Evolutionary conservation across 441 rosid genomes (phyloP).

Genomic region (Pelargonium cotyledonis): DNA sequence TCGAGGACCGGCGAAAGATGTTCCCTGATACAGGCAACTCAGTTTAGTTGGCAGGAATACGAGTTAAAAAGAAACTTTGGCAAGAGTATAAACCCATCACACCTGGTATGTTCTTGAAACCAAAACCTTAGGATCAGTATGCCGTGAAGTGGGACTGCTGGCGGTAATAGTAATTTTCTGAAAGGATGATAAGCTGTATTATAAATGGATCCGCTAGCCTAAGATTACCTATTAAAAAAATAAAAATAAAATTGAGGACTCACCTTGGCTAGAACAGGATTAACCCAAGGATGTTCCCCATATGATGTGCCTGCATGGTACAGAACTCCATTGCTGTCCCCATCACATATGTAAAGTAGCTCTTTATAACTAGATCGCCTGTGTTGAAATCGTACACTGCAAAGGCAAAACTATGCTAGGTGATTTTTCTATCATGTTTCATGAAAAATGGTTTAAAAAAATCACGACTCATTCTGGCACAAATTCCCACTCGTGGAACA

Average conservation of each 20-base stretch:
- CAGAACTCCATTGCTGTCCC: slow-evolving; percentile 93
- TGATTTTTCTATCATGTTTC: slow-evolving; percentile 9
- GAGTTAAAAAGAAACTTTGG: neutral
- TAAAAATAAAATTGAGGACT: slow-evolving; percentile 14
- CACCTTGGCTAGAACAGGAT: slow-evolving; percentile 91
- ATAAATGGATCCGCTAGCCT: neutral
- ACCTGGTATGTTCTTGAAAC: slow-evolving; percentile 88
- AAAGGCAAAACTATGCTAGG: slow-evolving; percentile 18
- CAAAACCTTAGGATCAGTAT: slow-evolving; percentile 84
- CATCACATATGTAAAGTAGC: slow-evolving; percentile 93
- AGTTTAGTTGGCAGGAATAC: neutral
- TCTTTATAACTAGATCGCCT: slow-evolving; percentile 90
- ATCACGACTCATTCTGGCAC: neutral
- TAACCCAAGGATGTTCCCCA: slow-evolving; percentile 94
- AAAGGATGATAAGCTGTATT: slow-evolving; percentile 18
- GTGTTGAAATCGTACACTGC: slow-evolving; percentile 59
- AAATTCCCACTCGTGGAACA: neutral
- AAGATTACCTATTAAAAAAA: neutral
- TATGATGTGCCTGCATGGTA: slow-evolving; percentile 86
- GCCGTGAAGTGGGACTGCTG: slow-evolving; percentile 84
- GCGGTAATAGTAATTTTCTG: slow-evolving; percentile 73
- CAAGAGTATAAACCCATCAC: slow-evolving; percentile 11
- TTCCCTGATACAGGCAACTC: slow-evolving; percentile 44
- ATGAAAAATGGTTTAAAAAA: neutral
- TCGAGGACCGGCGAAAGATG: slow-evolving; percentile 81